These are phyloP conservation scores for Nidularia pulvinata DNA, from an alignment of 768 basidiomycete genomes.

Conservation along the genomic window DNA sequence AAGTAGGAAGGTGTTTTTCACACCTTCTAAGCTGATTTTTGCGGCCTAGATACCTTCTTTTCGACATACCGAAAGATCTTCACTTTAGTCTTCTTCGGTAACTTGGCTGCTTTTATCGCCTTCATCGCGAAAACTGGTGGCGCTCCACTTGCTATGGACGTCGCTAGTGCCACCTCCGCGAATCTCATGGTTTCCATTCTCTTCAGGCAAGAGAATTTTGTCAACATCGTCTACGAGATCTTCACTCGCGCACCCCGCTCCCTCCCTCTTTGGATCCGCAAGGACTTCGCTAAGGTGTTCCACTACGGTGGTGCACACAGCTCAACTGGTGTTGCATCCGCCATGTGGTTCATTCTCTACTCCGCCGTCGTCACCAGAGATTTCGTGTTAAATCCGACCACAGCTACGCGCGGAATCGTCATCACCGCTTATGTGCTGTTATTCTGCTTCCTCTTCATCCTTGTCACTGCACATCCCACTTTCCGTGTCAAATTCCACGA, in stretches of 20 bases:
- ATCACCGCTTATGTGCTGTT: constrained; percentile 34
- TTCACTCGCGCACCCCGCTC: constrained; percentile 35
- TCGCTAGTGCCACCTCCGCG: constrained; percentile 34
- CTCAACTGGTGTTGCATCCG: constrained; percentile 48
- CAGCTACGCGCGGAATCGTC: constrained; percentile 8
- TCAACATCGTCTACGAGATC: constrained; percentile 50
- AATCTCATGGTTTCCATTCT: constrained; percentile 43
- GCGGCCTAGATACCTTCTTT: constrained; percentile 23
- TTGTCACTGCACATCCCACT: constrained; percentile 45
- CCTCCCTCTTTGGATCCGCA: constrained; percentile 39
- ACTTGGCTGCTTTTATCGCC: constrained; percentile 45
- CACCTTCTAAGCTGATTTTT: background rate
- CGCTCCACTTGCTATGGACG: constrained; percentile 28
- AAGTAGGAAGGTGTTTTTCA: constrained; percentile 39
- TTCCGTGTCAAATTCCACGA: constrained; percentile 47
- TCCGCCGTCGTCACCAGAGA: constrained; percentile 38
- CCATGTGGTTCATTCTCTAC: constrained; percentile 53
- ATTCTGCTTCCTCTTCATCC: constrained; percentile 43
- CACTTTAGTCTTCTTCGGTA: constrained; percentile 47
- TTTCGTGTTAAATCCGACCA: constrained; percentile 16
- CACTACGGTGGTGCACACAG: constrained; percentile 58
- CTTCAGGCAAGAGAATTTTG: constrained; percentile 50
- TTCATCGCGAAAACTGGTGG: constrained; percentile 29
- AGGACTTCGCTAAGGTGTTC: constrained; percentile 46
- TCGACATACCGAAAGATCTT: constrained; percentile 51